A percentile compares a stretch with the other conserved stretches of the same genome.
Evolutionary conservation across 495 filamentous ascomycete genomes (phyloP).

Genomic region (Podospora comata): DNA sequence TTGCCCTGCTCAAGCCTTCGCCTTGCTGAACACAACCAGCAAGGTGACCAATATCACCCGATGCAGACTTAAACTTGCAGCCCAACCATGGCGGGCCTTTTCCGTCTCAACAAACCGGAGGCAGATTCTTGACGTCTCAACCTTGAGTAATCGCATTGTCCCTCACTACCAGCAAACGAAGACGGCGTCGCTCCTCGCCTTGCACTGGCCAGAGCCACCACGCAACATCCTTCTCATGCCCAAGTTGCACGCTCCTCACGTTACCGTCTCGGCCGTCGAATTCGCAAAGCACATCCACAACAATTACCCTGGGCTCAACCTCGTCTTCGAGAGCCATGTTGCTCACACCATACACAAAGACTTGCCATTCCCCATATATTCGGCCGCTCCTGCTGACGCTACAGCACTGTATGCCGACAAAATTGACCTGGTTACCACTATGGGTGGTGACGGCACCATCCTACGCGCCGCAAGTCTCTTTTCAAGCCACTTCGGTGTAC

Average conservation of each 20-base stretch:
- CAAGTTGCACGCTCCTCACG: constrained; percentile 70
- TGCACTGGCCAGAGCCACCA: constrained; percentile 84
- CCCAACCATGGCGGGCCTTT: constrained; percentile 38
- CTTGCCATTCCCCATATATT: constrained; percentile 77
- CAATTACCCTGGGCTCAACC: constrained; percentile 74
- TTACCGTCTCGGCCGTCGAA: constrained; percentile 68
- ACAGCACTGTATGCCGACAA: constrained; percentile 53
- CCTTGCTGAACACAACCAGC: constrained; percentile 11
- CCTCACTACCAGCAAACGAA: constrained; percentile 49
- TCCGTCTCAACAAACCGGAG: constrained; percentile 38
- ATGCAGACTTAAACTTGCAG: background rate
- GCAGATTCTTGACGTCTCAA: constrained; percentile 49
- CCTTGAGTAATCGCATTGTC: constrained; percentile 52
- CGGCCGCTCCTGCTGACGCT: constrained; percentile 40
- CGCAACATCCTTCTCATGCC: constrained; percentile 88
- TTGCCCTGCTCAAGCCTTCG: constrained; percentile 22
- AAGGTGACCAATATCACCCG: constrained; percentile 9
- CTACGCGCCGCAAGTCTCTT: constrained; percentile 89
- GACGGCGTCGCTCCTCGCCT: constrained; percentile 63
- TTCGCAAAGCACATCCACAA: constrained; percentile 77
- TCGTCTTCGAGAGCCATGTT: constrained; percentile 77
- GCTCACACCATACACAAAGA: constrained; percentile 69
- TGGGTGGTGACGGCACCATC: constrained; percentile 95
- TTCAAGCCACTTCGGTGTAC: constrained; percentile 73
- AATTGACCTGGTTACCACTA: constrained; percentile 79